phyloP scores from a whole-genome alignment of 1,284 basidiomycete species.

The Erythrobasidium hasegawianum region DNA sequence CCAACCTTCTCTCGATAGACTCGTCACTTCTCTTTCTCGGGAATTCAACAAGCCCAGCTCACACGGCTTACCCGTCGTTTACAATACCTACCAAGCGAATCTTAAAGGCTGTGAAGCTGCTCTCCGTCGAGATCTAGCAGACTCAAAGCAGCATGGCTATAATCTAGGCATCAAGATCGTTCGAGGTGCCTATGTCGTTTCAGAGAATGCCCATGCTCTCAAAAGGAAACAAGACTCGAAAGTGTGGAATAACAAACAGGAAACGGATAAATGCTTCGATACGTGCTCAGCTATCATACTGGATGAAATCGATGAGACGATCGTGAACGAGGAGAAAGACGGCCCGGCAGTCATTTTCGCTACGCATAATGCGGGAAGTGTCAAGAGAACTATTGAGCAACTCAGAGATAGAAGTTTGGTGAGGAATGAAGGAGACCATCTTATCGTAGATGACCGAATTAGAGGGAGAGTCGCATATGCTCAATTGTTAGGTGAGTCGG shows the following conservation, averaged over 20 bases:
- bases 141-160: slow-evolving; percentile 55
- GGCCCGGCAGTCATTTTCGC: slow-evolving; percentile 39
- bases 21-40: slow-evolving; percentile 38
- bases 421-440: slow-evolving; percentile 8
- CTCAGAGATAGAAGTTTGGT: slow-evolving; percentile 38
- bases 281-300: slow-evolving; percentile 63
- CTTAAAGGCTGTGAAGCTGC: slow-evolving; percentile 3
- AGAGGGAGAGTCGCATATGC: slow-evolving; percentile 42
- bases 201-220: slow-evolving; percentile 58
- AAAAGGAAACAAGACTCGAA: slow-evolving; percentile 43
- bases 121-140: slow-evolving; percentile 11
- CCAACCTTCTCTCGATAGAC: slow-evolving; percentile 41
- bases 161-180: slow-evolving; percentile 90
- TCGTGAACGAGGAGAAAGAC: slow-evolving; percentile 14
- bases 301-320: slow-evolving; percentile 54
- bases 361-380: slow-evolving; percentile 44
- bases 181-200: slow-evolving; percentile 83
- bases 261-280: slow-evolving; percentile 79
- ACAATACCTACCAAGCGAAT: slow-evolving; percentile 44
- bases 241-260: slow-evolving; percentile 64
- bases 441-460: slow-evolving; percentile 39
- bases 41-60: slow-evolving; percentile 42
- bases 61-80: slow-evolving; percentile 39
- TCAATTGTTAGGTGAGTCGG: slow-evolving; percentile 42
- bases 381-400: slow-evolving; percentile 35